A percentile compares a stretch with the other conserved stretches of the same genome.
Evolutionary conservation across 1,284 basidiomycete genomes (phyloP).

Genomic region (Fomitiporia mediterranea): DNA sequence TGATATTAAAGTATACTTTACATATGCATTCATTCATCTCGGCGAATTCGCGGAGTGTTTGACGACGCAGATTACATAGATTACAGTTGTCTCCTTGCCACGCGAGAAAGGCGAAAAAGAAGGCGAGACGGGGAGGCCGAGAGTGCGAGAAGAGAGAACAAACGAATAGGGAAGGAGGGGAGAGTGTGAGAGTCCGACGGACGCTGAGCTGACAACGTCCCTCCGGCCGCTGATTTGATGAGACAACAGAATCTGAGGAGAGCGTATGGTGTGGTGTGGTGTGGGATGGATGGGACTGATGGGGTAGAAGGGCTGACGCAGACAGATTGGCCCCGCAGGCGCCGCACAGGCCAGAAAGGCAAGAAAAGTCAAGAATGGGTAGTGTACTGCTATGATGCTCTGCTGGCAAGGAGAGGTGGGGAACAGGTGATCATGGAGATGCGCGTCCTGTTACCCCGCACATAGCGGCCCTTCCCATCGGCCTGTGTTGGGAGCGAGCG

Average conservation of each 20-base stretch:
- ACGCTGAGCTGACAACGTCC: conserved; percentile 2
- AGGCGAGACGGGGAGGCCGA: neutral
- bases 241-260: neutral
- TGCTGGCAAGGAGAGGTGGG: too few species aligned
- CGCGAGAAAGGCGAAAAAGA: neutral
- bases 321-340: too few species aligned
- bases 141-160: neutral
- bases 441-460: too few species aligned
- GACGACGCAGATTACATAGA: neutral
- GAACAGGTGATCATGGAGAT: too few species aligned
- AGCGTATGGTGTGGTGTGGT: too few species aligned
- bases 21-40: neutral
- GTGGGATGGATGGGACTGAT: neutral
- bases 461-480: too few species aligned
- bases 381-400: too few species aligned
- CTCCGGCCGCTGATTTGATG: conserved; percentile 5
- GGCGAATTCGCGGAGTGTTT: neutral
- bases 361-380: too few species aligned
- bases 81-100: neutral
- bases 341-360: too few species aligned
- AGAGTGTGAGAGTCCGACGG: conserved; percentile 2
- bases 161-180: neutral
- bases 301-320: neutral
- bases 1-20: too few species aligned
- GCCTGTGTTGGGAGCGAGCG: too few species aligned